Percentiles rank a stretch among this genome's conserved stretches.
Conservation (phyloP, 306 rosid species). For the Gillenia trifoliata region DNA sequence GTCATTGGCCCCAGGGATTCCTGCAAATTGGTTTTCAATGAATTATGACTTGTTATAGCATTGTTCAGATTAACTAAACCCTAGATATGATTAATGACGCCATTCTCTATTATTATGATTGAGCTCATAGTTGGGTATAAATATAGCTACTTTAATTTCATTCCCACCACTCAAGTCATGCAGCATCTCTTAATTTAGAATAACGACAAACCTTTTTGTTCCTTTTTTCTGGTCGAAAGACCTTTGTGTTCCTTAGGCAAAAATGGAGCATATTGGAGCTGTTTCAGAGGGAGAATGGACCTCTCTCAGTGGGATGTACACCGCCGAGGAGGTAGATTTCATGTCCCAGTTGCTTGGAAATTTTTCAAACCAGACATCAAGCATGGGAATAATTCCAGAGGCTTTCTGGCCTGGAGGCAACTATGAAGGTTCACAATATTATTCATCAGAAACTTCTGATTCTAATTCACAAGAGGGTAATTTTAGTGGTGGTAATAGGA, state of each 20-base stretch:
- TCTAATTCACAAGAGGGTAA: not conserved
- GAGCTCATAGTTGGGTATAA: conserved; percentile 7
- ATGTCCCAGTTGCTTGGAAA: conserved; percentile 33
- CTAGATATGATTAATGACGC: not conserved
- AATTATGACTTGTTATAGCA: not conserved
- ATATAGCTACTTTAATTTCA: conserved; percentile 1
- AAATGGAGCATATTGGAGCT: conserved; percentile 36
- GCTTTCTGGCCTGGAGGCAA: conserved; percentile 37
- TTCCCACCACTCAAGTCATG: not conserved
- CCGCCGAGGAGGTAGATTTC: conserved; percentile 40
- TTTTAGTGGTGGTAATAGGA: conserved; percentile 2
- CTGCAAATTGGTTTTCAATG: not conserved
- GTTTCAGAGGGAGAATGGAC: conserved; percentile 37
- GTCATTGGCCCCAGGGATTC: not conserved
- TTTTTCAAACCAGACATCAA: conserved; percentile 10
- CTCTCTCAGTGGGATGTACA: conserved; percentile 31
- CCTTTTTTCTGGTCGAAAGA: not conserved
- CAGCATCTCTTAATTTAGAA: not conserved
- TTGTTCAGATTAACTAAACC: not conserved
- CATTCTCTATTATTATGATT: not conserved
- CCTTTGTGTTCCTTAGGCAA: not conserved
- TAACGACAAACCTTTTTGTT: not conserved
- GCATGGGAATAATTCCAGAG: conserved; percentile 25
- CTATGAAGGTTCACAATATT: conserved; percentile 27
- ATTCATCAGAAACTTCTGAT: conserved; percentile 28